phyloP scores from a whole-genome alignment of 2,329 filamentous ascomycete species.

The Phialophora chinensis region DNA sequence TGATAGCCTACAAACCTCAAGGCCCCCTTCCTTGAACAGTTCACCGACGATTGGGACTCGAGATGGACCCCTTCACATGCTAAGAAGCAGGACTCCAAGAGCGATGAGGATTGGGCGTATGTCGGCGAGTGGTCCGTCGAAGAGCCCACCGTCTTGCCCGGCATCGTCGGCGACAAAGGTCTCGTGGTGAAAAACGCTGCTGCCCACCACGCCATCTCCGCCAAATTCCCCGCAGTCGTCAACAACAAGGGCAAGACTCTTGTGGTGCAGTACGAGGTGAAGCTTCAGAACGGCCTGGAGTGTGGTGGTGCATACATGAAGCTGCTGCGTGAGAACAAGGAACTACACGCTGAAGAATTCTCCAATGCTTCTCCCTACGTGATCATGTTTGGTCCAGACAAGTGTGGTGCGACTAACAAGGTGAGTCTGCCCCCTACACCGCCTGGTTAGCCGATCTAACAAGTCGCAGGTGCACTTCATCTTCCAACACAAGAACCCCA shows the following conservation, averaged over 20 bases:
- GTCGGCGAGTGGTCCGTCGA: slow-evolving; percentile 96
- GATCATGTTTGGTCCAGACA: slow-evolving; percentile 99
- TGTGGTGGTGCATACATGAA: slow-evolving; percentile 99
- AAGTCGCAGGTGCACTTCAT: slow-evolving; percentile 76
- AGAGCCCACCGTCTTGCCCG: slow-evolving; percentile 88
- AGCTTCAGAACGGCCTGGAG: slow-evolving; percentile 96
- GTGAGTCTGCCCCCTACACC: slow-evolving; percentile 54
- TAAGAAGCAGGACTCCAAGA: slow-evolving; percentile 88
- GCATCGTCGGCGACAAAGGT: slow-evolving; percentile 93
- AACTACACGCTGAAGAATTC: slow-evolving; percentile 96
- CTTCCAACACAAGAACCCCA: slow-evolving; percentile 99
- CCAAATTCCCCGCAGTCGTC: slow-evolving; percentile 96
- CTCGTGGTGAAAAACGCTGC: slow-evolving; percentile 97
- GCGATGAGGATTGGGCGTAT: slow-evolving; percentile 93
- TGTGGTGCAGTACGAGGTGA: slow-evolving; percentile 98
- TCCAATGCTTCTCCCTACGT: slow-evolving; percentile 96
- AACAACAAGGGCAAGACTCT: slow-evolving; percentile 97
- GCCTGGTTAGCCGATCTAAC: slow-evolving; percentile 16
- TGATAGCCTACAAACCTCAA: slow-evolving; percentile 83
- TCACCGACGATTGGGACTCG: slow-evolving; percentile 92
- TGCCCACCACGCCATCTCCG: slow-evolving; percentile 98
- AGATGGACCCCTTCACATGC: slow-evolving; percentile 95
- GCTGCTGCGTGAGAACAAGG: slow-evolving; percentile 96
- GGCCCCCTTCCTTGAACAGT: slow-evolving; percentile 96
- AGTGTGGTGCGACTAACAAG: slow-evolving; percentile 99